Percentiles rank a stretch among this genome's conserved stretches.
phyloP scores from a whole-genome alignment of 331 rosid genomes.

The Pyracantha coccinea region DNA sequence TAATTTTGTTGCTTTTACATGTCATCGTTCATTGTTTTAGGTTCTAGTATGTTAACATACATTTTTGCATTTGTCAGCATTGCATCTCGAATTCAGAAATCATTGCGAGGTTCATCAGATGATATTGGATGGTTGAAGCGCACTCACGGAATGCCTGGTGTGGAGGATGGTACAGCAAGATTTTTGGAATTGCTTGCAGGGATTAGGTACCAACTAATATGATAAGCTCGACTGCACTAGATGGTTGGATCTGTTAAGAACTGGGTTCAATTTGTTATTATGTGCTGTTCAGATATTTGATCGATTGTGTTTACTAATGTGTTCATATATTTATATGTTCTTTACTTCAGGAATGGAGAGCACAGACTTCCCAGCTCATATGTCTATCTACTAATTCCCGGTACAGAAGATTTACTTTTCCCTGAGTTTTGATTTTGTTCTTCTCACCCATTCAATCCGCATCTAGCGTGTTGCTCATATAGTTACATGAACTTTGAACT shows the following conservation, averaged over 20 bases:
- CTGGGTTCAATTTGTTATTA: not conserved
- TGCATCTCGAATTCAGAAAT: constrained; percentile 37
- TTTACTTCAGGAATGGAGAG: constrained; percentile 49
- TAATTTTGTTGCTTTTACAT: too few relatives aligned
- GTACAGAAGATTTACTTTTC: constrained; percentile 23
- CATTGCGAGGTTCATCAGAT: constrained; percentile 65
- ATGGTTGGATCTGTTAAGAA: not conserved
- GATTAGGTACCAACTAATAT: constrained; percentile 35
- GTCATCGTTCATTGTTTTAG: not conserved
- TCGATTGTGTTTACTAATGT: not conserved
- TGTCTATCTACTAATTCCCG: constrained; percentile 79
- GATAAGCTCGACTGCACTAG: not conserved
- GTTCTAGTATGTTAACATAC: constrained; percentile 1
- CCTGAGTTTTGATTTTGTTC: constrained; percentile 3
- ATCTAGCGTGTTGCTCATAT: not conserved
- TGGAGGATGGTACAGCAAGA: constrained; percentile 66
- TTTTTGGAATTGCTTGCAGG: constrained; percentile 71
- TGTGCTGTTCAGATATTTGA: not conserved
- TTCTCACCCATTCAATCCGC: not conserved
- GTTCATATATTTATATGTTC: not conserved
- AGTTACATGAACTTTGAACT: constrained; percentile 15
- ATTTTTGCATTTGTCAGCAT: constrained; percentile 35
- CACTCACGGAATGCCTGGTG: constrained; percentile 58
- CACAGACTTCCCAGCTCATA: constrained; percentile 61
- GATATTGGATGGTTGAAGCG: constrained; percentile 89